Base-by-base conservation (phyloP, 495 filamentous ascomycete genomes). In the Aspergillus ostianus region DNA sequence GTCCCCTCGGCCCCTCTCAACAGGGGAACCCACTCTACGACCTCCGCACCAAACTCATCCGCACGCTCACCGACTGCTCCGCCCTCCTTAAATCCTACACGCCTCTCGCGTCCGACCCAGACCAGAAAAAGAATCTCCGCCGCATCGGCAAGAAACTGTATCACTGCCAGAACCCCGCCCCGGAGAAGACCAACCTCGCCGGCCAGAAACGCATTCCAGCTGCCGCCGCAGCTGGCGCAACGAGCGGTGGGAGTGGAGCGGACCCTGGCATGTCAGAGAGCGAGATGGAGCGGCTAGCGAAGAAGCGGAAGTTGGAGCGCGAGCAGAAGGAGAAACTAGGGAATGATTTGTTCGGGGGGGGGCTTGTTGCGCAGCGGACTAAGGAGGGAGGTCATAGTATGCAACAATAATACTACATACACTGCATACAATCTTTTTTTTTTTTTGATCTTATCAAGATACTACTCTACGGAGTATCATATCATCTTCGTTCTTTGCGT, bases 91-190 rank as follows among this genome's bases (percentile, higher is more conserved):
- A 71, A 52, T 69, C 68, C 47, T 84, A 73, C 48, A 73, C 62
- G 54, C 70, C 63, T 29, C 77, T 67, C 59, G 75, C 76, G 18
- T 73, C 77, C 7, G 73, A 81, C 29, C 73, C 74, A n/a, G 71
- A 68, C 6, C 77, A 79, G 56, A 76, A 76, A 60, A 80, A 80
- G 47, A 83, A 73, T 36, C 65, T 93, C 10, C 81, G 77, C 20
- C 73, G 75, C 21, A 84, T 86, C 32, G 82, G 82, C 44, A 91
- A 87, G 73, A 95, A 94, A 73, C 77, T 95, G 15, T 84, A 84
- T 47, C 86, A 87, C 57, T 96, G 92, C 70, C 84, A 87, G 57
- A 91, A 95, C 64, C 90, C 90, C 1, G 13, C 10, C 10, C 8
- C 8, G 0, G 79, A 85, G 19, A 83, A 83, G 60, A 67, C 72